Base-by-base conservation (phyloP, 306 rosid species). In the Quercus berberidifolia region DNA sequence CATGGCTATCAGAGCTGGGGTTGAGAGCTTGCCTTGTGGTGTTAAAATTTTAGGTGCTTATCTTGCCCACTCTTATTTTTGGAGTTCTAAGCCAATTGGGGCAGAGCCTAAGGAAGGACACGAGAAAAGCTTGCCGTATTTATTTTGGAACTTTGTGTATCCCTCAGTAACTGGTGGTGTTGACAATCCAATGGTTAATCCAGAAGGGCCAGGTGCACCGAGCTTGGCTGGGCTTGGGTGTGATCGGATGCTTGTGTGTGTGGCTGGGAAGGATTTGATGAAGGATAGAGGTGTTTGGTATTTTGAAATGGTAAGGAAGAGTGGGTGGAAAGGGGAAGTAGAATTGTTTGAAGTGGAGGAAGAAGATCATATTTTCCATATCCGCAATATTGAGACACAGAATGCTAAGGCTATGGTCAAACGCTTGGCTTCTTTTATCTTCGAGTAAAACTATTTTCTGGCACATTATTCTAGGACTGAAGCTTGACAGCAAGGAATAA, bases 261-360 rank as follows among this genome's bases (percentile, higher is more conserved):
- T 87, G 23, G 79, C 85, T 7, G 90, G 80, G 0, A 81, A 85
- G 19, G 92, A 88, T 82, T 65, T 43, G 13, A 75, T 91, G 0
- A 85, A 82, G 71, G 90, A 87, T 19, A 76, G 85, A 81, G 90
- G 85, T n/a, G n/a, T 87, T 74, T 81, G 54, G 81, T 89, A 81
- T 69, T 85, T 41, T 31, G 81, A 85, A 5, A 78, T 74, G 6
- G 73, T 89, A 69, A 85, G 76, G 81, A 23, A 84, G 19, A 87
- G 90, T 83, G 89, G 82, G 41, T 85, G 88, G 92, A 0, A 79
- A 23, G 92, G 90, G 51, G 85, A 85, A 1, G 75, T 78, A 31
- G 88, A 84, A 23, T 78, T 89, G 10, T n/a, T 84, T 57, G 71
- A 76, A 49, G 75, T 75, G 19, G 79, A 80, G 60, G 89, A 78